phyloP scores from a whole-genome alignment of 805 yeast genomes.

The Blastobotrys attinorum region DNA sequence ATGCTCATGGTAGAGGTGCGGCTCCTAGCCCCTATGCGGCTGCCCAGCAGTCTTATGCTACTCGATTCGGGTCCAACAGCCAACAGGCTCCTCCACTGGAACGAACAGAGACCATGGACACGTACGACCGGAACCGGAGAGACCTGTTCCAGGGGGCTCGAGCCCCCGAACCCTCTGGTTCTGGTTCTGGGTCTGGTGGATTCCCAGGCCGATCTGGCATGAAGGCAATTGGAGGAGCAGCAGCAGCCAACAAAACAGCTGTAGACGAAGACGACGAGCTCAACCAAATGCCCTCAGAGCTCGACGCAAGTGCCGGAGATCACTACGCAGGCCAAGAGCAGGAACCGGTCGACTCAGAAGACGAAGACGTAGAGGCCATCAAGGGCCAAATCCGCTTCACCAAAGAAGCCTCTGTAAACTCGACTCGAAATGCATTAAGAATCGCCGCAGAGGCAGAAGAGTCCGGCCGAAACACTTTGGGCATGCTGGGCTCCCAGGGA shows the following conservation, averaged over 20 bases:
- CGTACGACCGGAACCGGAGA: constrained; percentile 16
- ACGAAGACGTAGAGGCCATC: constrained; percentile 81
- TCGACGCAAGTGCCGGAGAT: constrained; percentile 6
- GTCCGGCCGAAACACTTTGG: constrained; percentile 74
- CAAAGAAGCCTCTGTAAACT: constrained; percentile 78
- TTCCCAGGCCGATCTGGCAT: constrained; percentile 2
- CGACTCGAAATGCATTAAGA: constrained; percentile 74
- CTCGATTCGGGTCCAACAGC: constrained; percentile 12
- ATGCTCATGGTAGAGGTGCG: not conserved
- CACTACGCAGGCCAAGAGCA: constrained; percentile 12
- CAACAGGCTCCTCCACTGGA: constrained; percentile 6
- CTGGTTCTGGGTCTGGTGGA: not conserved
- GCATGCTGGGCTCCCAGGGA: constrained; percentile 89
- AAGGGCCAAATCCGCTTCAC: constrained; percentile 75
- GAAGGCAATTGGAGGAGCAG: no score
- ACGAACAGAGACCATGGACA: constrained; percentile 18
- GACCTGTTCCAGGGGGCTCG: constrained; percentile 23
- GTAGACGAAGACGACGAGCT: constrained; percentile 21
- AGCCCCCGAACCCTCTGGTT: constrained; percentile 5
- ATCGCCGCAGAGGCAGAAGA: constrained; percentile 67
- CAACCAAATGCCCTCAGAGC: constrained; percentile 19
- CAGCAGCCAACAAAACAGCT: no score
- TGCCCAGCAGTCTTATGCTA: constrained; percentile 14
- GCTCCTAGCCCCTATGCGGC: constrained; percentile 17
- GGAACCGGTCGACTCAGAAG: constrained; percentile 38